Conservation (phyloP, 768 basidiomycete species). For the Collybia sordida region DNA sequence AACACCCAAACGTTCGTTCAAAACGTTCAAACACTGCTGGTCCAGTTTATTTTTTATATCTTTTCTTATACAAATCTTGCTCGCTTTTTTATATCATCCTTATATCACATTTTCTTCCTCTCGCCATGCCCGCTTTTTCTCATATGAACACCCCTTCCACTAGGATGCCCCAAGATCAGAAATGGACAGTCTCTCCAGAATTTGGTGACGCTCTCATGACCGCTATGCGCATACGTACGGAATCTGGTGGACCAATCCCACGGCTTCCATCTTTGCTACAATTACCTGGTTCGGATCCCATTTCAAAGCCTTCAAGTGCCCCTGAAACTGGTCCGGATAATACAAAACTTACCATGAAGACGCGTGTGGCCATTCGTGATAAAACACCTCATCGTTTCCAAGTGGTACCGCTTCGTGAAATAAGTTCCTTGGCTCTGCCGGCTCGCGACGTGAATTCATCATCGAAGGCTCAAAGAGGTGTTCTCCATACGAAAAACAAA, state of each 20-base stretch:
- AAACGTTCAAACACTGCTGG: no score
- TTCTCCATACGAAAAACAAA: background rate
- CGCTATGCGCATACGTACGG: slow-evolving; percentile 15
- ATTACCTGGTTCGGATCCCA: slow-evolving; percentile 10
- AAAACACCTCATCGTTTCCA: slow-evolving; percentile 43
- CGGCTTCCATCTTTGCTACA: slow-evolving; percentile 15
- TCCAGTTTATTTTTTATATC: no score
- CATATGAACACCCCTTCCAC: no score
- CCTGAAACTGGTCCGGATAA: slow-evolving; percentile 14
- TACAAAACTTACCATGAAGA: slow-evolving; percentile 39
- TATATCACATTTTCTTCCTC: no score
- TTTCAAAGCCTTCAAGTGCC: slow-evolving; percentile 7
- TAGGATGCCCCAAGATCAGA: background rate
- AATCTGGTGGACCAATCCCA: slow-evolving; percentile 13
- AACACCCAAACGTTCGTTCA: no score
- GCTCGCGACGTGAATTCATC: background rate
- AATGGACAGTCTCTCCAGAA: slow-evolving; percentile 18
- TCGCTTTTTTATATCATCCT: no score
- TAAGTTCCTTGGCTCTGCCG: slow-evolving; percentile 12
- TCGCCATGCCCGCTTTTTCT: no score
- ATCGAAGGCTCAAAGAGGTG: background rate
- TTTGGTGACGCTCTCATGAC: slow-evolving; percentile 14
- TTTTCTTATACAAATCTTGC: no score
- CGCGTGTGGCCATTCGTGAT: slow-evolving; percentile 43
- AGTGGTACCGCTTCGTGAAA: slow-evolving; percentile 40